Conservation (phyloP, 2,329 filamentous ascomycete genomes). For the Plectosphaerella plurivora region DNA sequence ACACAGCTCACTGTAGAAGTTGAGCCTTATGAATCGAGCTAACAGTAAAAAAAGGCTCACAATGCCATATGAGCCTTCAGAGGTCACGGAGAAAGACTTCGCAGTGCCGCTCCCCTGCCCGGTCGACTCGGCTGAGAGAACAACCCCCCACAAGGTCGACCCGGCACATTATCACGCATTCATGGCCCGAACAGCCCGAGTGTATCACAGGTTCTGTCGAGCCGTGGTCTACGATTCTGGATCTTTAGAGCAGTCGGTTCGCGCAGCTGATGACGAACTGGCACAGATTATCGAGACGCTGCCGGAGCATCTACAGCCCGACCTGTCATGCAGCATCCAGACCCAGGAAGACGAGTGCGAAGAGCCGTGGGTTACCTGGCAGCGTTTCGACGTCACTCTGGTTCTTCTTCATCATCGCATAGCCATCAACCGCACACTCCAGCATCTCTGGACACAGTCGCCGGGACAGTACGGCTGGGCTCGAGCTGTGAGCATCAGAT, state of each 20-base stretch:
- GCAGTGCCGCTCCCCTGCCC: constrained; percentile 3
- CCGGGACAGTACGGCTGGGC: constrained; percentile 6
- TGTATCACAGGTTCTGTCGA: constrained; percentile 7
- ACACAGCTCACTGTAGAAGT: too few species aligned
- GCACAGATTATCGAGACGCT: constrained; percentile 11
- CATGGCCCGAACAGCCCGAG: constrained; percentile 7
- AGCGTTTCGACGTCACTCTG: constrained; percentile 10
- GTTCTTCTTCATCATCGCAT: constrained; percentile 8
- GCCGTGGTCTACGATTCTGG: background rate
- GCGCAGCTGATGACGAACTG: constrained; percentile 6
- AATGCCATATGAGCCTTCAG: constrained; percentile 5
- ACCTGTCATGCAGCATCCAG: background rate
- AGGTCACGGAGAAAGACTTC: constrained; percentile 5
- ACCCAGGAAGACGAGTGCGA: too few species aligned
- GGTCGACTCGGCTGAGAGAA: background rate
- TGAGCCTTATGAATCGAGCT: background rate
- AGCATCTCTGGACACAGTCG: background rate
- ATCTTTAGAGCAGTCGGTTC: constrained; percentile 2
- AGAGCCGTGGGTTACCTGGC: constrained; percentile 10
- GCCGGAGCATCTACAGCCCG: constrained; percentile 8
- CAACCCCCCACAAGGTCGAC: background rate
- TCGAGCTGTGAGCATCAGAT: constrained; percentile 4
- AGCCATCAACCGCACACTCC: constrained; percentile 7
- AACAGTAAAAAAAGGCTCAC: background rate
- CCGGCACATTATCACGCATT: constrained; percentile 9